These are phyloP conservation scores for Penicillium sp. DNA, from an alignment of 2,329 filamentous ascomycete species.

Conservation along the genomic window DNA sequence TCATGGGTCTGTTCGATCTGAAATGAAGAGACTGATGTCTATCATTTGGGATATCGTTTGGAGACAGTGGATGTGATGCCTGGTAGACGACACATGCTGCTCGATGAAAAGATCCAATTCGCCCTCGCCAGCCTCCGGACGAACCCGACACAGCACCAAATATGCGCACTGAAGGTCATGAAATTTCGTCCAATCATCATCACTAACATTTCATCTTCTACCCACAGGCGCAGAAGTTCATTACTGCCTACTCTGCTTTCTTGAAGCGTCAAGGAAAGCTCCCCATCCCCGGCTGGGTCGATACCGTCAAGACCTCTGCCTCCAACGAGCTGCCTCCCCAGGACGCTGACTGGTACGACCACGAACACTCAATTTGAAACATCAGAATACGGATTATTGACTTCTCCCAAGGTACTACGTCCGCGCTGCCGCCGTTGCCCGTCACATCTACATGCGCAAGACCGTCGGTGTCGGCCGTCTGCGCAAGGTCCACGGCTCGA, in stretches of 20 bases:
- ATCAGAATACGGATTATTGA: background rate
- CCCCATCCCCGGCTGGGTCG: constrained; percentile 71
- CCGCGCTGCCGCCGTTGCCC: constrained; percentile 89
- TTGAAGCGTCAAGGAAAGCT: constrained; percentile 67
- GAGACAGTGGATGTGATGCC: constrained; percentile 1
- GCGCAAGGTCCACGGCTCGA: constrained; percentile 89
- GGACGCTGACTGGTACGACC: constrained; percentile 92
- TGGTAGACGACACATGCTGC: constrained; percentile 1
- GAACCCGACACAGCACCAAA: constrained; percentile 19
- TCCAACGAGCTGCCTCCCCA: constrained; percentile 97
- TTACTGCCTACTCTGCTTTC: constrained; percentile 61
- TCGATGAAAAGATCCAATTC: constrained; percentile 10
- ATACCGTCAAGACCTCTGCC: constrained; percentile 97
- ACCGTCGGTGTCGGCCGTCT: constrained; percentile 97
- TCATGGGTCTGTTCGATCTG: background rate
- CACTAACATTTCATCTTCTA: constrained; percentile 20
- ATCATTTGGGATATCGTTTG: background rate
- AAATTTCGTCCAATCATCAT: constrained; percentile 4
- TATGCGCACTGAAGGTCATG: constrained; percentile 9
- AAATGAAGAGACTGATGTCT: background rate
- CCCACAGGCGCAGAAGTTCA: constrained; percentile 60
- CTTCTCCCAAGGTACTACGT: constrained; percentile 56
- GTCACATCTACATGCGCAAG: constrained; percentile 99
- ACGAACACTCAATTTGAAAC: background rate
- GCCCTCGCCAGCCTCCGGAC: constrained; percentile 11